These are phyloP conservation scores for Lactarius sp. DNA, from an alignment of 768 basidiomycete genomes.

Conservation along the genomic window DNA sequence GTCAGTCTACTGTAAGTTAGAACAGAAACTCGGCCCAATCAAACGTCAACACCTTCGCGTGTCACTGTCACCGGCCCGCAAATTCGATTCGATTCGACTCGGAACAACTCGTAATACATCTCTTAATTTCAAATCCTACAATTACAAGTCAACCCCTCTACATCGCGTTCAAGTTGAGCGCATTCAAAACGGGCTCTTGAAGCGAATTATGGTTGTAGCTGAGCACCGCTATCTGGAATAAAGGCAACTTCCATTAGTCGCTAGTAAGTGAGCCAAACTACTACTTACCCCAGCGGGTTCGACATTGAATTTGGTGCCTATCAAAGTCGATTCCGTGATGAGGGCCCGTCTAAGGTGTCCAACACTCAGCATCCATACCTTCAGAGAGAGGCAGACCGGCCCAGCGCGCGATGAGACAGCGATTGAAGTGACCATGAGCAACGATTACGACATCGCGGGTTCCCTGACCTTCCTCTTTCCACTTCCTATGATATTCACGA, in stretches of 20 bases:
- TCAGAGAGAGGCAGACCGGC: slow-evolving; percentile 57
- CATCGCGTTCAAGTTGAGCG: slow-evolving; percentile 50
- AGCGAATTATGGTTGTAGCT: slow-evolving; percentile 81
- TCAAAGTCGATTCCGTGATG: neutral
- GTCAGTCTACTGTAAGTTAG: too few relatives aligned
- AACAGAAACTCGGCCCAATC: slow-evolving; percentile 8
- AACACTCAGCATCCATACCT: slow-evolving; percentile 36
- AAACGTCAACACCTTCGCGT: slow-evolving; percentile 20
- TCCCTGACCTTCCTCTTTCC: slow-evolving; percentile 60
- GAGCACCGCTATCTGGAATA: slow-evolving; percentile 61
- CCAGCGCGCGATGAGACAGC: slow-evolving; percentile 79
- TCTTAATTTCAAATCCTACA: neutral
- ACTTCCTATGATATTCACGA: slow-evolving; percentile 64
- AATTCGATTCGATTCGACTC: neutral
- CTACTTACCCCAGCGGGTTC: slow-evolving; percentile 24
- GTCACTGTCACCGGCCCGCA: slow-evolving; percentile 2
- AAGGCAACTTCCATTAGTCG: neutral
- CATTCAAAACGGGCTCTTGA: slow-evolving; percentile 71
- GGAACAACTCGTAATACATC: neutral
- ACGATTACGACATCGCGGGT: slow-evolving; percentile 82
- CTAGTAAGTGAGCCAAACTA: slow-evolving; percentile 1
- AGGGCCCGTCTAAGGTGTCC: slow-evolving; percentile 6
- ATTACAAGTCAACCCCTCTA: neutral
- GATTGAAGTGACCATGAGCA: slow-evolving; percentile 83
- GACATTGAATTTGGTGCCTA: slow-evolving; percentile 22